Evolutionary conservation across 495 filamentous ascomycete genomes (phyloP), one percentile per base, ranked within the genome.

Genomic region (Thermothielavioides terrestris): DNA sequence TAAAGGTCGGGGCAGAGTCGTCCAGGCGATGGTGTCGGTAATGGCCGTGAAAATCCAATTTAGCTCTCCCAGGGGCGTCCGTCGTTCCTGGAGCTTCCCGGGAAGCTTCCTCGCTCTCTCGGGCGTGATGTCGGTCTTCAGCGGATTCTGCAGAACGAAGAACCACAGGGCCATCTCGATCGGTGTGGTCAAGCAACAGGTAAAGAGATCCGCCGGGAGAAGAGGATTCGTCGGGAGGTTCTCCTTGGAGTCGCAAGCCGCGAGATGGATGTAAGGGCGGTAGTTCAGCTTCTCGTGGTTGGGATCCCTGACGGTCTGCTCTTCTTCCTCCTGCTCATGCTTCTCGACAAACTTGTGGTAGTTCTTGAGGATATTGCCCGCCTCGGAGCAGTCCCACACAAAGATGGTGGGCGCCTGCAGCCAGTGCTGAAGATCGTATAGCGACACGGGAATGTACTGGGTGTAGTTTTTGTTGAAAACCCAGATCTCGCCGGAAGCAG

Each of bases 1-100:
- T 15, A 95, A 69, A 14, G 87, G 79, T 3, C 89, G 82, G 8
- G 89, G 86, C 10, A 99, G 69, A 4, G 84, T 88, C 40, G 95
- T 97, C 92, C 92, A 99, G 6, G 92, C 92, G 61, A 99, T 99
- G 1, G 92, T 97, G 64, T 99, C 92, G 2, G 92, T 99, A 49
- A 99, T 96, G 12, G 92, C 92, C 2, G 92, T 99, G 57, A 99
- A 95, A 20, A 99, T 99, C 92, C 92, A 99, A 63, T 97, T 97
- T 4, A 99, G 69, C 67, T 99, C 92, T 37, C 92, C 92, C 34
- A 97, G 78, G 1, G 92, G 94, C 35, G 91, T 96, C 64, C 94
- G 74, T n/a, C 92, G 80, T 60, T 99, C 92, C 56, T 92, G 87
- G 22, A 95, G 73, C 46, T 86, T 78, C 18, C 92, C 92, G 1